A percentile compares a stretch with the other conserved stretches of the same genome.
phyloP scores from a whole-genome alignment of 140 eudicot species.

The Anethum foeniculum region DNA sequence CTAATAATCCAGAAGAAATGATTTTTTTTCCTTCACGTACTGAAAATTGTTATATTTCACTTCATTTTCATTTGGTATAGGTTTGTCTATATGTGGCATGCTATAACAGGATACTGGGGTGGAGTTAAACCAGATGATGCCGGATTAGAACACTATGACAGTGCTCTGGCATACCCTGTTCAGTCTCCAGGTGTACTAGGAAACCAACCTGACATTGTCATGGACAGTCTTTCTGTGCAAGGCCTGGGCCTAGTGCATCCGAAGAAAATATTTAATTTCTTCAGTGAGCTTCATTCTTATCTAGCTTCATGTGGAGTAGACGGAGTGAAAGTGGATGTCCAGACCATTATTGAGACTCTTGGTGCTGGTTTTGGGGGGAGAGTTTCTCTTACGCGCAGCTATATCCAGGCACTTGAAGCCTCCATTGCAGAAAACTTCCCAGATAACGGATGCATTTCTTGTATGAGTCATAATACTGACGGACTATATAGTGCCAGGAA shows the following conservation, averaged over 20 bases:
- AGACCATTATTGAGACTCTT: constrained; percentile 82
- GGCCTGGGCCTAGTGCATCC: constrained; percentile 91
- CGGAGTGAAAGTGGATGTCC: constrained; percentile 96
- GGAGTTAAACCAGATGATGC: constrained; percentile 76
- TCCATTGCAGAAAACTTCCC: constrained; percentile 70
- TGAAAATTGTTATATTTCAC: not conserved
- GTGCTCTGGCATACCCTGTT: constrained; percentile 67
- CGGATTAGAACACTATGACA: constrained; percentile 72
- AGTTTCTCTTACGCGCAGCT: constrained; percentile 77
- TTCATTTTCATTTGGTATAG: constrained; percentile 29
- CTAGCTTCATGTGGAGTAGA: constrained; percentile 91
- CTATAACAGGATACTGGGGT: constrained; percentile 96
- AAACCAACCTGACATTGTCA: constrained; percentile 87
- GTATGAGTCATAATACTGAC: constrained; percentile 91
- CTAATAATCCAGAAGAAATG: not conserved
- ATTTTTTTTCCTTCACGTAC: not conserved
- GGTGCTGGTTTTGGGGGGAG: constrained; percentile 91
- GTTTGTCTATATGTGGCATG: constrained; percentile 90
- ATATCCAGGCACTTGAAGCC: constrained; percentile 83
- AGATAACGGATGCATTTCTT: constrained; percentile 77
- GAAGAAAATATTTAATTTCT: constrained; percentile 67
- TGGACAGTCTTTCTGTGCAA: constrained; percentile 74
- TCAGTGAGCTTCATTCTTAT: constrained; percentile 77
- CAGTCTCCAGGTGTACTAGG: constrained; percentile 78
- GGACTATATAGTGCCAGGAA: constrained; percentile 76